Evolutionary conservation across 2,329 filamentous ascomycete species (phyloP).

Genomic region (Dichotomopilus funicola): DNA sequence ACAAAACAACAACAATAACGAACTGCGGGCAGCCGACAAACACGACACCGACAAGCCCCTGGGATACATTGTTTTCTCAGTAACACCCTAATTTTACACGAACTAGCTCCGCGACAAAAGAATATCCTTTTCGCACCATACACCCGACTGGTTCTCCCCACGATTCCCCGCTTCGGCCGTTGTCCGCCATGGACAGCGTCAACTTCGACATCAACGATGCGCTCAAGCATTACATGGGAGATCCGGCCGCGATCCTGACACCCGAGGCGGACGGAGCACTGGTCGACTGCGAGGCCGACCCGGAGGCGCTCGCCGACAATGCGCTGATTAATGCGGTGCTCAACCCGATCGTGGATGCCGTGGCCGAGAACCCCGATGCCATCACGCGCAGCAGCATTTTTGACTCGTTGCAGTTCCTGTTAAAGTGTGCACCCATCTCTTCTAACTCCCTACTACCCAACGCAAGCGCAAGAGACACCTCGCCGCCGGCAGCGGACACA

Average conservation of each 20-base stretch:
- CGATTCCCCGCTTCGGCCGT: constrained; percentile 19
- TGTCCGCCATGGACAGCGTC: constrained; percentile 60
- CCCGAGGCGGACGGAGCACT: constrained; percentile 79
- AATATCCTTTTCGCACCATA: not conserved
- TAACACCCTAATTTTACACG: not conserved
- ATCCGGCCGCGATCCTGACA: constrained; percentile 75
- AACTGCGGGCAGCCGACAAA: constrained; percentile 4
- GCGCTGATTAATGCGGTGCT: constrained; percentile 76
- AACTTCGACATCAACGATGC: constrained; percentile 95
- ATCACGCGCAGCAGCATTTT: constrained; percentile 72
- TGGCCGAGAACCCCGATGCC: constrained; percentile 86
- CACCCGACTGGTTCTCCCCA: constrained; percentile 4
- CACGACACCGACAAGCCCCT: not conserved
- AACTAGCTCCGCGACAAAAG: not conserved
- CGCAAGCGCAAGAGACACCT: not conserved
- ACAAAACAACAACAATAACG: constrained; percentile 5
- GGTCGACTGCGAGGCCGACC: constrained; percentile 87
- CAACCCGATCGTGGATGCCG: constrained; percentile 85
- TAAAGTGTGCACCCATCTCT: constrained; percentile 77
- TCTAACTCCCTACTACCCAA: constrained; percentile 26
- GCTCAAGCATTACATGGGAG: constrained; percentile 93
- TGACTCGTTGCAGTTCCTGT: constrained; percentile 88
- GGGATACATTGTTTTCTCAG: no score
- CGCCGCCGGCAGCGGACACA: constrained; percentile 6
- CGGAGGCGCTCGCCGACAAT: constrained; percentile 66